A percentile compares a stretch with the other conserved stretches of the same genome.
Conservation (phyloP, 768 basidiomycete species). For the Tricholoma matsutake region DNA sequence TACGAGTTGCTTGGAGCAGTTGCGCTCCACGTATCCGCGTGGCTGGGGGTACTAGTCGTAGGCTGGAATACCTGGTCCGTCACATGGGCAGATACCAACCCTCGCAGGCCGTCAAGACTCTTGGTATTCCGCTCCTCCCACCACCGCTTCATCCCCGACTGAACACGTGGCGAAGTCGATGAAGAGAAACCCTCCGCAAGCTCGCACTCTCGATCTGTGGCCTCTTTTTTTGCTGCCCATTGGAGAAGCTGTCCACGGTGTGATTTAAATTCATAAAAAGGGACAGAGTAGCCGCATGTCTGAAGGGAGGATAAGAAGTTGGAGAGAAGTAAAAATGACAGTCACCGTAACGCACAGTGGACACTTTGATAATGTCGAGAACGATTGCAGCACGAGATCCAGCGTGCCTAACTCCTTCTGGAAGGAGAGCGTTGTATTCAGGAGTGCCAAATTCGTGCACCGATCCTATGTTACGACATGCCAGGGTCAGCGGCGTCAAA, state of each 20-base stretch:
- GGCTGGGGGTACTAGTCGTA: slow-evolving; percentile 8
- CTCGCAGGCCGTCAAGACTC: slow-evolving; percentile 61
- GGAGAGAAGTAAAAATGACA: not conserved
- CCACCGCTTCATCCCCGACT: slow-evolving; percentile 52
- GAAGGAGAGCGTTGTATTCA: slow-evolving; percentile 54
- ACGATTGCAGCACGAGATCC: slow-evolving; percentile 63
- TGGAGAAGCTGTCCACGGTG: slow-evolving; percentile 56
- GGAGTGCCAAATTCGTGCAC: slow-evolving; percentile 62
- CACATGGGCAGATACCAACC: slow-evolving; percentile 32
- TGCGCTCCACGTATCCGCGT: not conserved
- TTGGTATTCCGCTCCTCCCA: slow-evolving; percentile 50
- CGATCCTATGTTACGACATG: slow-evolving; percentile 37
- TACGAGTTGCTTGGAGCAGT: not conserved
- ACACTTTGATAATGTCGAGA: slow-evolving; percentile 58
- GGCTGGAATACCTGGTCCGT: slow-evolving; percentile 20
- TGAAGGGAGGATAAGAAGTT: slow-evolving; percentile 20
- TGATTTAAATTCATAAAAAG: slow-evolving; percentile 54
- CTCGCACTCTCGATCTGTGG: slow-evolving; percentile 27
- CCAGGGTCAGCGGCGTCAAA: slow-evolving; percentile 3
- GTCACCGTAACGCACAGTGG: slow-evolving; percentile 39
- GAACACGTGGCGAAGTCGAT: slow-evolving; percentile 14
- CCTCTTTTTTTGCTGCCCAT: slow-evolving; percentile 48
- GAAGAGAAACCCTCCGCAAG: slow-evolving; percentile 20
- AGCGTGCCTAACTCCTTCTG: slow-evolving; percentile 43
- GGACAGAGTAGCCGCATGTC: slow-evolving; percentile 70